A percentile compares a stretch with the other conserved stretches of the same genome.
phyloP scores from a whole-genome alignment of 2,329 filamentous ascomycete genomes.

The Ceratocystis papillata region DNA sequence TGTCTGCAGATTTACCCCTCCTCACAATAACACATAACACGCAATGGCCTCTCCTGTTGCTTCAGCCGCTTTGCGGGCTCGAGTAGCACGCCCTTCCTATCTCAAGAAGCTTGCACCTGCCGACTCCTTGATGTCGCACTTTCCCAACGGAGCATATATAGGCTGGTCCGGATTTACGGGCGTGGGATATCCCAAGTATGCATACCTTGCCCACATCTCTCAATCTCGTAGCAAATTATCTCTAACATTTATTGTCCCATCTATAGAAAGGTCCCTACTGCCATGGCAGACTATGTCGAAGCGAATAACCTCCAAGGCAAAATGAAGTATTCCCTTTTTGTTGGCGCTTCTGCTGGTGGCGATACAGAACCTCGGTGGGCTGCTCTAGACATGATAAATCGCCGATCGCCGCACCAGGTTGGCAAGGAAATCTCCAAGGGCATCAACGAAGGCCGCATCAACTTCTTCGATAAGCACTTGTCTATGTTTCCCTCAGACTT shows the following conservation, averaged over 20 bases:
- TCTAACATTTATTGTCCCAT: not conserved
- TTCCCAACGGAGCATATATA: conserved; percentile 75
- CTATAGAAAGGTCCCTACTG: conserved; percentile 49
- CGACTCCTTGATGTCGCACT: conserved; percentile 68
- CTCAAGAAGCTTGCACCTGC: conserved; percentile 69
- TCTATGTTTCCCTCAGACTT: conserved; percentile 86
- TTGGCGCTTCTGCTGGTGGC: conserved; percentile 78
- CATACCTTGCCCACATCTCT: not conserved
- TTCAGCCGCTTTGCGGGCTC: conserved; percentile 63
- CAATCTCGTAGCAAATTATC: not conserved
- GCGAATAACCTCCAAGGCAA: conserved; percentile 73
- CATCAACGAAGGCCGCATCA: conserved; percentile 78
- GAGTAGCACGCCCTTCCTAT: conserved; percentile 64
- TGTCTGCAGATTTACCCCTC: conserved; percentile 19
- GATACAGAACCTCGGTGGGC: conserved; percentile 92
- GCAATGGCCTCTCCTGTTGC: conserved; percentile 45
- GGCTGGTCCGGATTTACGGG: conserved; percentile 89
- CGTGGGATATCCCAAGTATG: conserved; percentile 71
- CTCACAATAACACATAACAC: not conserved
- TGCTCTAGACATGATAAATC: conserved; percentile 78
- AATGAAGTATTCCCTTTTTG: conserved; percentile 77
- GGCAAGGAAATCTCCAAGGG: conserved; percentile 84
- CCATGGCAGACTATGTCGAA: conserved; percentile 79
- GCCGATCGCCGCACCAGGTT: conserved; percentile 75
- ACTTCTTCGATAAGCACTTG: conserved; percentile 89